phyloP scores from a whole-genome alignment of 2,329 filamentous ascomycete species.

The Laburnicola sp. region DNA sequence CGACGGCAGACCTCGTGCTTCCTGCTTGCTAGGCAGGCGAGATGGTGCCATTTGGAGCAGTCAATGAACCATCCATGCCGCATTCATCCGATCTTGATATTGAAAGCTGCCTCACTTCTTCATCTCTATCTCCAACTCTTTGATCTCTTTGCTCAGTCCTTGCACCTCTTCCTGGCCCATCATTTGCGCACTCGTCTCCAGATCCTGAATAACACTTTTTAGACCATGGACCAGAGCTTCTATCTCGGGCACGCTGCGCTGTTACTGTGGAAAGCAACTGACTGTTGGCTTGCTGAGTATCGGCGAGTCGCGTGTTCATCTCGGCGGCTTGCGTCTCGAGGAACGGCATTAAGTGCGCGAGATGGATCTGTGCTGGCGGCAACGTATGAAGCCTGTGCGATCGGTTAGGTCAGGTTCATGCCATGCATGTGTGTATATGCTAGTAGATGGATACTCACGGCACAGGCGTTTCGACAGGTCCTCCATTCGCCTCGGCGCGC shows the following conservation, averaged over 20 bases:
- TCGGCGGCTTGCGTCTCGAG: conserved; percentile 55
- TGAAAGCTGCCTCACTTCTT: conserved; percentile 25
- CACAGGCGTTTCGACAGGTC: conserved; percentile 41
- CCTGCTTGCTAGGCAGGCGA: too few relatives aligned
- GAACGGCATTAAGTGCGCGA: conserved; percentile 62
- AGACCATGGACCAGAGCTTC: conserved; percentile 57
- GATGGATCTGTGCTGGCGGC: conserved; percentile 58
- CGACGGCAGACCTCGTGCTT: not conserved
- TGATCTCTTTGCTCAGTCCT: conserved; percentile 39
- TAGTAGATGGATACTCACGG: conserved; percentile 48
- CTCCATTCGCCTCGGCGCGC: conserved; percentile 44
- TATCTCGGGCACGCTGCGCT: conserved; percentile 60
- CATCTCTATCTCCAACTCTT: conserved; percentile 42
- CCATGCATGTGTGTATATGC: too few relatives aligned
- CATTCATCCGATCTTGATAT: not conserved
- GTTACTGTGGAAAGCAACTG: conserved; percentile 56
- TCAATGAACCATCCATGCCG: not conserved
- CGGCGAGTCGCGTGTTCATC: conserved; percentile 54
- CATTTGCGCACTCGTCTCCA: conserved; percentile 55
- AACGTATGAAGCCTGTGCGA: conserved; percentile 59
- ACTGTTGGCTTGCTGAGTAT: conserved; percentile 57
- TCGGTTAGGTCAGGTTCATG: conserved; percentile 10
- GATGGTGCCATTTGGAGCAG: not conserved
- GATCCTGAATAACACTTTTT: conserved; percentile 60
- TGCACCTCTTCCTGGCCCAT: conserved; percentile 46